Percentiles rank a stretch among this genome's conserved stretches.
These are phyloP conservation scores for Tetrapisispora pingtungensis DNA, from an alignment of 805 yeast genomes.

Conservation along the genomic window DNA sequence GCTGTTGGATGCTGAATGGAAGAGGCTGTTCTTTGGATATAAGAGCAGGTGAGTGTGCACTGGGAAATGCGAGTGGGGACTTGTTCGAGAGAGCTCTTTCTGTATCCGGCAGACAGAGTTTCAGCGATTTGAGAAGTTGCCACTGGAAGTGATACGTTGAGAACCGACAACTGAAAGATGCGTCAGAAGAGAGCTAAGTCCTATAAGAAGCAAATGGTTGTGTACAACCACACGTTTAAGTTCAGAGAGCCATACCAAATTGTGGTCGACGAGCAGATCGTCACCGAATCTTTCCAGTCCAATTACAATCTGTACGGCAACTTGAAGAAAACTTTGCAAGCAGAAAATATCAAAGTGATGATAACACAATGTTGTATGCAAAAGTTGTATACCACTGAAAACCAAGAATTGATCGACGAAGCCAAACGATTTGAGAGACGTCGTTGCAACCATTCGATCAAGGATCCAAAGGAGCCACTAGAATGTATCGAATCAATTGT, in stretches of 20 bases:
- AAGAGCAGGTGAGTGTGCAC: too few species aligned
- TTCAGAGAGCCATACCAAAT: conserved; percentile 93
- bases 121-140: background rate
- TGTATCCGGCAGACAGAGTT: background rate
- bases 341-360: conserved; percentile 69
- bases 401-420: conserved; percentile 65
- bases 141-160: too few species aligned
- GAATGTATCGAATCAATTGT: conserved; percentile 73
- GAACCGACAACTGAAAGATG: too few species aligned
- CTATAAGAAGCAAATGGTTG: conserved; percentile 85
- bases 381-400: conserved; percentile 59
- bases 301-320: conserved; percentile 78
- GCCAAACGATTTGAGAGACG: conserved; percentile 86
- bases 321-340: conserved; percentile 70
- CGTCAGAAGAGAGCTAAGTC: conserved; percentile 94
- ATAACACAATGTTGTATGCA: conserved; percentile 94
- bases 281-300: conserved; percentile 53
- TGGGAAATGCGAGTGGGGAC: too few species aligned
- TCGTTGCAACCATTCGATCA: conserved; percentile 75
- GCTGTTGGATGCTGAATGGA: too few species aligned
- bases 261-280: conserved; percentile 70
- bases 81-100: too few species aligned
- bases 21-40: too few species aligned
- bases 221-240: conserved; percentile 74
- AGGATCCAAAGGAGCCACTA: conserved; percentile 49